Conservation (phyloP, 2,329 filamentous ascomycete genomes). For the Cercospora citrullina region DNA sequence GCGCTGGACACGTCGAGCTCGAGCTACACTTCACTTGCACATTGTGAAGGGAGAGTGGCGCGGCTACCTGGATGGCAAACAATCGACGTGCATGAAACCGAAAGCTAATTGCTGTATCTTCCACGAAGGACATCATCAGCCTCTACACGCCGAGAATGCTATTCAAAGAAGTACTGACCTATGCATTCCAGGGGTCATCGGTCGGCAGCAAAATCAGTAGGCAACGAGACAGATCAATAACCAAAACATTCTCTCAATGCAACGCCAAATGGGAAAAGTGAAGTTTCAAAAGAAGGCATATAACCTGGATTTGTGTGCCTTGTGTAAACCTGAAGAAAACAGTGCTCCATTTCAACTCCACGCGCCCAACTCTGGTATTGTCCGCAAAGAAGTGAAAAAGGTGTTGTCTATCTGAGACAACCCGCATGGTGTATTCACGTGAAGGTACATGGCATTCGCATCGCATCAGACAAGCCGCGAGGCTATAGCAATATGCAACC, state of each 20-base stretch:
- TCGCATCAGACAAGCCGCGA: background rate
- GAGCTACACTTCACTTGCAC: background rate
- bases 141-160: background rate
- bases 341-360: conserved; percentile 24
- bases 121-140: background rate
- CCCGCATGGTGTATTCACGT: conserved; percentile 10
- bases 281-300: background rate
- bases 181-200: background rate
- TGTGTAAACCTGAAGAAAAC: conserved; percentile 24
- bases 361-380: conserved; percentile 26
- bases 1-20: background rate
- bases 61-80: background rate
- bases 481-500: conserved; percentile 38
- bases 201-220: background rate
- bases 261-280: background rate
- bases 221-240: background rate
- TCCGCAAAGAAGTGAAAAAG: conserved; percentile 15
- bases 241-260: background rate
- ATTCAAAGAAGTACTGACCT: background rate
- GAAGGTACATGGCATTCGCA: background rate
- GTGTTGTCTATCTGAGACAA: conserved; percentile 21
- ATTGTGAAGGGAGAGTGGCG: background rate
- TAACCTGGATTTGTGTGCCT: conserved; percentile 24
- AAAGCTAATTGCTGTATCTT: background rate
- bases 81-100: background rate